Evolutionary conservation across 2,329 filamentous ascomycete genomes (phyloP), one percentile per base, ranked within the genome.

Genomic region (Trichoderma hamatum): DNA sequence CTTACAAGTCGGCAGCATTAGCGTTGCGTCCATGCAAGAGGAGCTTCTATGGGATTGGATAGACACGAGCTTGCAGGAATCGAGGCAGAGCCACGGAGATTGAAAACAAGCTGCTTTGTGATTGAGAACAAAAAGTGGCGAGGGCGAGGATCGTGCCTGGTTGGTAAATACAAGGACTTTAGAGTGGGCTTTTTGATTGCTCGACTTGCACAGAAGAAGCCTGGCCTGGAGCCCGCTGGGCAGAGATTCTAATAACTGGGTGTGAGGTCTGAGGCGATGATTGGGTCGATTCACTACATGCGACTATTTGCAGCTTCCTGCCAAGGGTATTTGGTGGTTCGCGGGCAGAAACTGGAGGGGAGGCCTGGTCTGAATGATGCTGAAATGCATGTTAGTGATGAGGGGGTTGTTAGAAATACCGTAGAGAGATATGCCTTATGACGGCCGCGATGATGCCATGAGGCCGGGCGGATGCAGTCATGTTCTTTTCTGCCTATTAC

Each of bases 231-330:
- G 39, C 39, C 39, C 19, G 34, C 24, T 34, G 52, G 51, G 49
- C 62, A 56, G 32, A 46, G 14, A 39, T 46, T 13, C n/a, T n/a
- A n/a, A 43, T 56, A 21, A 46, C 39, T 54, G 62, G 51, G 62
- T 65, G 62, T 51, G 54, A 67, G 67, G 34, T 46, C 58, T 36
- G 49, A 68, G 51, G 28, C 49, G 66, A 26, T 68, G 66, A 68
- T 68, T 68, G 66, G 66, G 58, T 49, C 66, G 66, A 68, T 67
- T 43, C 39, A 43, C 13, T n/a, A 43, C 39, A 43, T 43, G n/a
- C 2, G 16, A n/a, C 39, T 19, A n/a, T 43, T 52, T 54, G 55
- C 32, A 54, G 54, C 54, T 30, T 34, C 19, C 14, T 49, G 64
- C 56, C 56, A 67, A 61, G 65, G 65, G 52, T 30, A 30, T 30